phyloP scores from a whole-genome alignment of 2,329 filamentous ascomycete genomes.

The Aspergillus glaucus region DNA sequence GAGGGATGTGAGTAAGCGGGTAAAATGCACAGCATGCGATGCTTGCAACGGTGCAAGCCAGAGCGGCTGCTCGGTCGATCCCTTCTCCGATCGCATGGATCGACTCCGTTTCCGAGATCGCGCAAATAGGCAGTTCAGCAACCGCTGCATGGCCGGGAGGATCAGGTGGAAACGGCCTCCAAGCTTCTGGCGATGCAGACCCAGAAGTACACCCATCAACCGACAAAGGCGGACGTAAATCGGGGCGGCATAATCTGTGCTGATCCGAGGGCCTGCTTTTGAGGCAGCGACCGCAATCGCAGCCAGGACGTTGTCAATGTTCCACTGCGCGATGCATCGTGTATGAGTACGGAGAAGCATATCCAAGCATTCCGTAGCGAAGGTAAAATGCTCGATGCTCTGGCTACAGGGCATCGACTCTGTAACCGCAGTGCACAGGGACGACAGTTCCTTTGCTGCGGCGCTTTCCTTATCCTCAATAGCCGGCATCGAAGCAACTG shows the following conservation, averaged over 20 bases:
- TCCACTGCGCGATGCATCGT: constrained; percentile 39
- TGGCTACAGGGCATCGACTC: constrained; percentile 23
- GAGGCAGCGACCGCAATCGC: constrained; percentile 32
- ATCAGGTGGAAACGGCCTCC: constrained; percentile 57
- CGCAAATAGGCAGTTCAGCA: constrained; percentile 52
- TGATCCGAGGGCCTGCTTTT: constrained; percentile 27
- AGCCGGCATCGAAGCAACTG: constrained; percentile 24
- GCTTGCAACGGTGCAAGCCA: constrained; percentile 32
- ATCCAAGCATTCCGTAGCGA: constrained; percentile 35
- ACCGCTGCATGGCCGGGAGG: constrained; percentile 48
- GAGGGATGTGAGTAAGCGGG: constrained; percentile 53
- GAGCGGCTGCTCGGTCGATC: constrained; percentile 17
- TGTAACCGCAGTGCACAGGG: constrained; percentile 29
- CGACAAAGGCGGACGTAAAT: constrained; percentile 52
- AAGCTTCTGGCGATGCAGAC: constrained; percentile 53
- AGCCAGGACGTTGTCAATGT: constrained; percentile 39
- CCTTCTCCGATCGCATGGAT: constrained; percentile 20
- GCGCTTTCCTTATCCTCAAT: constrained; percentile 34
- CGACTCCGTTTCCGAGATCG: constrained; percentile 34
- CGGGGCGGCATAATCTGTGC: constrained; percentile 26
- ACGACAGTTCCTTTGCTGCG: constrained; percentile 29
- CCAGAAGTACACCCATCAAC: constrained; percentile 47
- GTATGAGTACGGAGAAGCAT: constrained; percentile 36
- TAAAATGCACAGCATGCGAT: constrained; percentile 45
- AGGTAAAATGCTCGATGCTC: constrained; percentile 34